phyloP scores from a whole-genome alignment of 495 filamentous ascomycete species.

The Delitschia confertaspora region DNA sequence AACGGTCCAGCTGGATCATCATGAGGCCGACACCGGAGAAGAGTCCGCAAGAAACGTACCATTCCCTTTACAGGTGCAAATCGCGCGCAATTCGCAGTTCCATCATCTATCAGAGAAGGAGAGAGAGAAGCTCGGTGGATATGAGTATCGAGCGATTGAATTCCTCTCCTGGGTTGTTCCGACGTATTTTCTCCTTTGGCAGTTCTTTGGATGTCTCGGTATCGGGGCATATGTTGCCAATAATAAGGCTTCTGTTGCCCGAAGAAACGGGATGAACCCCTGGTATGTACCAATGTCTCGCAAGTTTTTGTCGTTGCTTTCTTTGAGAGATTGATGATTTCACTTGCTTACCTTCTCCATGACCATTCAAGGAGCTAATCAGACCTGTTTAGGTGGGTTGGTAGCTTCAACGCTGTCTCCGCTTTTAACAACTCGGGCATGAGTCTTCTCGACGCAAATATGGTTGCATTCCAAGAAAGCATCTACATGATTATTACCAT shows the following conservation, averaged over 20 bases:
- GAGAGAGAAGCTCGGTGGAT: slow-evolving; percentile 64
- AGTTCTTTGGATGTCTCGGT: slow-evolving; percentile 60
- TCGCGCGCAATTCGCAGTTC: slow-evolving; percentile 68
- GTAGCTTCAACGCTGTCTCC: slow-evolving; percentile 60
- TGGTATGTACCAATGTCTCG: slow-evolving; percentile 40
- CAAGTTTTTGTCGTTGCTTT: too few relatives aligned
- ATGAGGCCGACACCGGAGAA: not conserved
- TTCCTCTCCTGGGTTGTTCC: slow-evolving; percentile 63
- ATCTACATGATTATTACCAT: slow-evolving; percentile 69
- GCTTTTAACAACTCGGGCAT: slow-evolving; percentile 88
- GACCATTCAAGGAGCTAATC: too few relatives aligned
- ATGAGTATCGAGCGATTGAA: slow-evolving; percentile 70
- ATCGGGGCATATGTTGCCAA: slow-evolving; percentile 62
- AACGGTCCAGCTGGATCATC: not conserved
- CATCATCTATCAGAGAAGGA: slow-evolving; percentile 58
- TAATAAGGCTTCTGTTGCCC: slow-evolving; percentile 48
- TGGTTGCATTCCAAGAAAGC: slow-evolving; percentile 56
- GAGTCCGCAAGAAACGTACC: slow-evolving; percentile 13
- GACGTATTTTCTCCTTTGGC: slow-evolving; percentile 63
- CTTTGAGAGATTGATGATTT: not conserved
- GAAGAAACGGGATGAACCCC: slow-evolving; percentile 60
- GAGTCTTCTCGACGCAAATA: slow-evolving; percentile 74
- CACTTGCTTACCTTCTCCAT: too few relatives aligned
- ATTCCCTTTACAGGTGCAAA: slow-evolving; percentile 39
- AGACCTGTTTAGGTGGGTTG: slow-evolving; percentile 46